A percentile compares a stretch with the other conserved stretches of the same genome.
Evolutionary conservation across 1,284 basidiomycete genomes (phyloP).

Genomic region (Trichosporon sp.): DNA sequence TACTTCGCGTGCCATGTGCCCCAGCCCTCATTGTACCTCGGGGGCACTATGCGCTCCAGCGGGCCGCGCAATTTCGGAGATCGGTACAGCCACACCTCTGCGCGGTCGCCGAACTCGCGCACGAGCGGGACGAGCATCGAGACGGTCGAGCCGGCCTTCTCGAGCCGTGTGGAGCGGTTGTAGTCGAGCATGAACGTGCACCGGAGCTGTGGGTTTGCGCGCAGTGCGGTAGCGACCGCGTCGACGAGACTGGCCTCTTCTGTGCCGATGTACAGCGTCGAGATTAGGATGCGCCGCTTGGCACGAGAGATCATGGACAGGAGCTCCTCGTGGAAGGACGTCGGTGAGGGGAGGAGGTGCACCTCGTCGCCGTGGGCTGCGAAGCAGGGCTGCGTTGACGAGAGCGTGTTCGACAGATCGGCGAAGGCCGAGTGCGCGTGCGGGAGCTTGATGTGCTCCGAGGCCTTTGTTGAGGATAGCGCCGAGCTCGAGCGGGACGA

Average conservation of each 20-base stretch:
- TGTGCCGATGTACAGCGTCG: slow-evolving; percentile 73
- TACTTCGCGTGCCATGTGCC: slow-evolving; percentile 97
- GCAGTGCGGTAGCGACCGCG: slow-evolving; percentile 59
- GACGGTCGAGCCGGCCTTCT: slow-evolving; percentile 60
- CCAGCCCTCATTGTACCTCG: slow-evolving; percentile 95
- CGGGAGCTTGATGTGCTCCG: neutral
- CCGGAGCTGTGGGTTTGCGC: slow-evolving; percentile 58
- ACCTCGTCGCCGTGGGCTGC: slow-evolving; percentile 30
- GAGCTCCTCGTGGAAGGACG: slow-evolving; percentile 48
- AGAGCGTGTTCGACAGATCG: slow-evolving; percentile 24
- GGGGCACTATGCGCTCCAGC: slow-evolving; percentile 72
- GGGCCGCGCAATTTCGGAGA: slow-evolving; percentile 76
- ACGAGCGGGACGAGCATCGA: slow-evolving; percentile 68
- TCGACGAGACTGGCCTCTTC: slow-evolving; percentile 65
- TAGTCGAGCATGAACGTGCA: slow-evolving; percentile 78
- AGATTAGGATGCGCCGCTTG: slow-evolving; percentile 71
- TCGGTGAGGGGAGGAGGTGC: slow-evolving; percentile 47
- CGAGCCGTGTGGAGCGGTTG: slow-evolving; percentile 80
- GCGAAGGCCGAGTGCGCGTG: slow-evolving; percentile 23
- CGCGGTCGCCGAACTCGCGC: slow-evolving; percentile 64
- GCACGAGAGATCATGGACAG: slow-evolving; percentile 65
- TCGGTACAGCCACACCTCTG: slow-evolving; percentile 72
- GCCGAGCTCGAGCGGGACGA: neutral
- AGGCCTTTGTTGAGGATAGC: neutral
- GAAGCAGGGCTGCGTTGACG: slow-evolving; percentile 46